A percentile compares a stretch with the other conserved stretches of the same genome.
These are phyloP conservation scores for Amylostereum chailletii DNA, from an alignment of 1,284 basidiomycete genomes.

Conservation along the genomic window DNA sequence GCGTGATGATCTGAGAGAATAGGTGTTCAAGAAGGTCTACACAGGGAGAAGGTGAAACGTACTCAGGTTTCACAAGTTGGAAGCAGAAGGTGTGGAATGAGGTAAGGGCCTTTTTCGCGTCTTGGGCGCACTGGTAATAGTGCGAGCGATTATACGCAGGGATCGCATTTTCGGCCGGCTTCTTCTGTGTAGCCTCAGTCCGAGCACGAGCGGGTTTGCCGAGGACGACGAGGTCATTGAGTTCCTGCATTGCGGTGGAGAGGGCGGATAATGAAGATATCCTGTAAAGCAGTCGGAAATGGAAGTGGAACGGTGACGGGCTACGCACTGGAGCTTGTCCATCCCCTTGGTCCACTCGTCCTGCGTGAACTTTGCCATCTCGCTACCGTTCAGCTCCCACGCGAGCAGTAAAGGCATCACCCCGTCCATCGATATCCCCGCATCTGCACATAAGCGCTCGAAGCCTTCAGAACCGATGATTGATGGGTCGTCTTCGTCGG, in stretches of 20 bases:
- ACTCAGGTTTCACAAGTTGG: conserved; percentile 58
- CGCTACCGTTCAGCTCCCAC: conserved; percentile 60
- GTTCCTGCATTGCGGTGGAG: conserved; percentile 41
- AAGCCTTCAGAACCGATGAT: conserved; percentile 63
- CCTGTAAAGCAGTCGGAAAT: conserved; percentile 24
- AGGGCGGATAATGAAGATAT: conserved; percentile 48
- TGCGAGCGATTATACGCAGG: conserved; percentile 43
- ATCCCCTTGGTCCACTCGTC: conserved; percentile 63
- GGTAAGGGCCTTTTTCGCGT: conserved; percentile 45
- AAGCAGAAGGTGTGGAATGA: conserved; percentile 67
- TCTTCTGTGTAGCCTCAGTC: conserved; percentile 11
- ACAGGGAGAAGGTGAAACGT: conserved; percentile 3
- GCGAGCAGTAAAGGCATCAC: conserved; percentile 59
- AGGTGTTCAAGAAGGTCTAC: background rate
- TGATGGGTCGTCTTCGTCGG: conserved; percentile 46
- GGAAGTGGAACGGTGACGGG: background rate
- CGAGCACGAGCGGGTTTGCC: conserved; percentile 28
- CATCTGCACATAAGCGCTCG: conserved; percentile 54
- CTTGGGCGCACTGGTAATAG: conserved; percentile 40
- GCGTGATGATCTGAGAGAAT: conserved; percentile 41
- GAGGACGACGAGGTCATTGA: conserved; percentile 53
- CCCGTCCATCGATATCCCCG: conserved; percentile 60
- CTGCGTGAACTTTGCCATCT: conserved; percentile 61
- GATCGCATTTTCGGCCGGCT: conserved; percentile 19
- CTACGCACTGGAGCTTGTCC: conserved; percentile 43